Evolutionary conservation across 2,329 filamentous ascomycete species (phyloP).

Genomic region (Colletotrichum plurivorum): DNA sequence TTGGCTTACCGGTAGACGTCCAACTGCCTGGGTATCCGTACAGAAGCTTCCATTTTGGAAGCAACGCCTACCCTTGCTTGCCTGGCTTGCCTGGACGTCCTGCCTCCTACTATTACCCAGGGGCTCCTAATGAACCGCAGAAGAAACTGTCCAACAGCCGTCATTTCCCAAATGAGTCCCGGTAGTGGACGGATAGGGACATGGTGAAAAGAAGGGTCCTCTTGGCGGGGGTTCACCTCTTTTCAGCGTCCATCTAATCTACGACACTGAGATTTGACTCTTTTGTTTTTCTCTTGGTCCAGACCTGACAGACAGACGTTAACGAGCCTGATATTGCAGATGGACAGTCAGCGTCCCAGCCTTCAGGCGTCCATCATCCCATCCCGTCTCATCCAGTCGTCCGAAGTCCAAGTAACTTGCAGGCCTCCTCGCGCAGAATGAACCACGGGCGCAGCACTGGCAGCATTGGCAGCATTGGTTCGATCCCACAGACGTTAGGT

Average conservation of each 20-base stretch:
- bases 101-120: slow-evolving; percentile 4
- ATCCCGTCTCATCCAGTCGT: slow-evolving; percentile 27
- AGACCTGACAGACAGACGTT: slow-evolving; percentile 18
- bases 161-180: slow-evolving; percentile 23
- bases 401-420: slow-evolving; percentile 21
- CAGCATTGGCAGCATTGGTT: slow-evolving; percentile 26
- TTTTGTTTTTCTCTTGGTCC: slow-evolving; percentile 5
- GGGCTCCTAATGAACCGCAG: slow-evolving; percentile 18
- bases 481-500: slow-evolving; percentile 23
- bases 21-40: slow-evolving; percentile 6
- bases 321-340: slow-evolving; percentile 13
- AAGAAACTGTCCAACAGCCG: slow-evolving; percentile 24
- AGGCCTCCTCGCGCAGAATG: neutral
- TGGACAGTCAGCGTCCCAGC: slow-evolving; percentile 23
- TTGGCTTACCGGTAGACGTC: slow-evolving; percentile 28
- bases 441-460: slow-evolving; percentile 19
- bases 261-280: neutral
- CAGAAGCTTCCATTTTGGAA: slow-evolving; percentile 12
- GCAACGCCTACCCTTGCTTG: neutral
- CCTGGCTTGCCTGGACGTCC: neutral
- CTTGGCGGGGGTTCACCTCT: slow-evolving; percentile 19
- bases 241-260: neutral
- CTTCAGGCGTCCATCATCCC: slow-evolving; percentile 6
- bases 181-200: slow-evolving; percentile 11
- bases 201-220: slow-evolving; percentile 33